Evolutionary conservation across 441 rosid genomes (phyloP).

Genomic region (Isatis lusitanica): DNA sequence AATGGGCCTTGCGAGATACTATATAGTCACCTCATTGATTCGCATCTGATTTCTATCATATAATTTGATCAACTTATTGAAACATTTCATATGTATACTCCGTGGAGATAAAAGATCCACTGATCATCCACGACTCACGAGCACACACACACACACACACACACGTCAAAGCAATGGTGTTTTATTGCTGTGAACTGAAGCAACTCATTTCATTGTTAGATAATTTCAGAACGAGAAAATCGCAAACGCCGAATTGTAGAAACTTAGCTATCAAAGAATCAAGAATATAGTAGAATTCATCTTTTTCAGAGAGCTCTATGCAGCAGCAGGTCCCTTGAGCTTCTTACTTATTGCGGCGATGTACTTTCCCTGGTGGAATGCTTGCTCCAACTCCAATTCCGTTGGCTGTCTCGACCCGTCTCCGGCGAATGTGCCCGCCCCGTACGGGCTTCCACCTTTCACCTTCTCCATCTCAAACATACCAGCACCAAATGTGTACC

Average conservation of each 20-base stretch:
- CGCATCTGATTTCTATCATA: too few relatives aligned
- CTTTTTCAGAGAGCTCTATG: constrained; percentile 10
- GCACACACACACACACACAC: not conserved
- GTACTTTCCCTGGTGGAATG: constrained; percentile 90
- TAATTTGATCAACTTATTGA: too few relatives aligned
- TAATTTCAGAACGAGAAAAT: not conserved
- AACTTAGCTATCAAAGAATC: constrained; percentile 8
- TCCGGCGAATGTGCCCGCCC: constrained; percentile 79
- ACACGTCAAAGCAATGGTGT: not conserved
- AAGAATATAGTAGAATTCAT: not conserved
- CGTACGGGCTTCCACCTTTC: constrained; percentile 90
- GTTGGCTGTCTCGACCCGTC: constrained; percentile 78
- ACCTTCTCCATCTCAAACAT: constrained; percentile 89
- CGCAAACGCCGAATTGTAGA: not conserved
- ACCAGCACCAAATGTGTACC: constrained; percentile 90
- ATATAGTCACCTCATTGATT: too few relatives aligned
- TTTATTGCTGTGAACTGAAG: constrained; percentile 14
- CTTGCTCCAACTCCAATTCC: constrained; percentile 71
- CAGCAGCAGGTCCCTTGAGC: constrained; percentile 56
- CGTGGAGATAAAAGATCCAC: too few relatives aligned
- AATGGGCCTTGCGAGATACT: too few relatives aligned
- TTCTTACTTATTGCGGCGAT: constrained; percentile 69
- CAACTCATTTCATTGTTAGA: constrained; percentile 9
- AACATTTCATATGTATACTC: too few relatives aligned
- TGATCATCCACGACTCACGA: too few relatives aligned